Percentiles rank a stretch among this genome's conserved stretches.
Conservation (phyloP, 768 basidiomycete species). For the Leccinum incarnatum region DNA sequence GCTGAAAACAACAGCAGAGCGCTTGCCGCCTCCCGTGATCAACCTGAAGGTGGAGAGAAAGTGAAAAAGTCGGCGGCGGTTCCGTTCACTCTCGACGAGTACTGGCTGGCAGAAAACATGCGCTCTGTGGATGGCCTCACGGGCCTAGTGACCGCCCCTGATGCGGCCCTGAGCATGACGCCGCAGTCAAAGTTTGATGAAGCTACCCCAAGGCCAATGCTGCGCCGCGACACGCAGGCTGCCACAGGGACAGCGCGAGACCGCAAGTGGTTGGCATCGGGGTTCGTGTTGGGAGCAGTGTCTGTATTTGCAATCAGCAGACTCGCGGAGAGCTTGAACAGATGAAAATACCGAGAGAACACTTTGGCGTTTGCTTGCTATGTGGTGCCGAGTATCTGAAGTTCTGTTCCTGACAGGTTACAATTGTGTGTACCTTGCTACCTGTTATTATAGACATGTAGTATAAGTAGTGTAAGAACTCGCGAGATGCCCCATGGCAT, state of each 20-base stretch:
- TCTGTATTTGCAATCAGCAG: background rate
- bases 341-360: background rate
- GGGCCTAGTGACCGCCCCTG: constrained; percentile 37
- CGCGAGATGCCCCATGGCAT: too few species aligned
- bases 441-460: too few species aligned
- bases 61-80: background rate
- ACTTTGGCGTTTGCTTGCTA: too few species aligned
- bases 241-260: background rate
- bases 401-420: too few species aligned
- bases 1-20: constrained; percentile 43
- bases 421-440: too few species aligned
- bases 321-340: background rate
- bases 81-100: constrained; percentile 43
- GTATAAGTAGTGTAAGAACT: too few species aligned
- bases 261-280: constrained; percentile 2
- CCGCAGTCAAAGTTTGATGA: constrained; percentile 20
- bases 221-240: constrained; percentile 1
- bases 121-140: constrained; percentile 61
- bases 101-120: constrained; percentile 50
- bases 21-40: constrained; percentile 3
- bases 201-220: constrained; percentile 10
- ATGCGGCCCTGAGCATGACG: constrained; percentile 6
- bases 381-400: too few species aligned
- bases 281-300: constrained; percentile 18
- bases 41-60: background rate